Evolutionary conservation across 208 protist genomes (phyloP).

Genomic region (Trypanosoma lewisi): DNA sequence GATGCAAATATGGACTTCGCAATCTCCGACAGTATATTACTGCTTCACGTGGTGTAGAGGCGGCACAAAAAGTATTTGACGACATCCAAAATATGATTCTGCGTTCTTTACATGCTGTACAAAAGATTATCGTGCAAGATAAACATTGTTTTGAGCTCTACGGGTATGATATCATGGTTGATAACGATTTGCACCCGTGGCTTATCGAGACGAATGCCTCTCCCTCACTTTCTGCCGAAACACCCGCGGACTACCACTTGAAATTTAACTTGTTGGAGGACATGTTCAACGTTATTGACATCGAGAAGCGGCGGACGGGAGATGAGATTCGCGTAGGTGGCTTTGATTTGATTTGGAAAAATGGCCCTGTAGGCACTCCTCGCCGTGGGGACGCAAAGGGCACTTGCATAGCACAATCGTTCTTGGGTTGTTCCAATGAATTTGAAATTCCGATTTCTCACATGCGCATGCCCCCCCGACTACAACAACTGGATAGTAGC

Average conservation of each 20-base stretch:
- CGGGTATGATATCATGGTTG: conserved; percentile 92
- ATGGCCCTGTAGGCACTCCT: conserved; percentile 54
- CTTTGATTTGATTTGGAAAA: conserved; percentile 89
- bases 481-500: conserved; percentile 70
- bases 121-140: conserved; percentile 76
- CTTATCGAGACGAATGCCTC: conserved; percentile 92
- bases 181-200: conserved; percentile 80
- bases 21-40: conserved; percentile 82
- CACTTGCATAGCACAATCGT: conserved; percentile 25
- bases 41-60: conserved; percentile 73
- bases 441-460: conserved; percentile 80
- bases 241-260: conserved; percentile 91
- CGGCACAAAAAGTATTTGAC: conserved; percentile 86
- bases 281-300: conserved; percentile 90
- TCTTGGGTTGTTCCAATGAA: conserved; percentile 86
- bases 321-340: conserved; percentile 82
- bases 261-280: conserved; percentile 95
- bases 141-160: conserved; percentile 92
- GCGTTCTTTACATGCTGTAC: conserved; percentile 72
- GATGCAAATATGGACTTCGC: conserved; percentile 86
- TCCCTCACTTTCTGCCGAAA: conserved; percentile 93
- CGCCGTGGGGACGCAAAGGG: conserved; percentile 9
- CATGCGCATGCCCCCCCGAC: conserved; percentile 77
- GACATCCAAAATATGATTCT: conserved; percentile 94
- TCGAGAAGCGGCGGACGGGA: conserved; percentile 73